phyloP scores from a whole-genome alignment of 208 protist species.

The Leishmania arabica region DNA sequence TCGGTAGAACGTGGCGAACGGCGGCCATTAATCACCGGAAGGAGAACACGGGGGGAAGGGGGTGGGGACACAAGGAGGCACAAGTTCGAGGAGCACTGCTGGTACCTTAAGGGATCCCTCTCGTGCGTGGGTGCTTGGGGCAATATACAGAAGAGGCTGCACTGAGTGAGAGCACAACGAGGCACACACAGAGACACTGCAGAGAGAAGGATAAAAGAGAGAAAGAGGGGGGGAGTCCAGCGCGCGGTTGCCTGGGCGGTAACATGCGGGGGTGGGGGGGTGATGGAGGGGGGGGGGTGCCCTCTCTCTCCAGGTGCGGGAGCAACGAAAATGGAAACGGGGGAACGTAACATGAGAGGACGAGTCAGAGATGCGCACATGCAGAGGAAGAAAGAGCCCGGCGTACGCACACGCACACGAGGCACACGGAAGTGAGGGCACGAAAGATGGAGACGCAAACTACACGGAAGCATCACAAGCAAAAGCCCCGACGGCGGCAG shows the following conservation, averaged over 20 bases:
- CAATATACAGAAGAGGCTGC: background rate
- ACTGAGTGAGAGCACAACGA: background rate
- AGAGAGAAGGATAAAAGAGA: background rate
- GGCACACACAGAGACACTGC: background rate
- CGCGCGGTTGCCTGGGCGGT: background rate
- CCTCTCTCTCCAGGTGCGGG: background rate
- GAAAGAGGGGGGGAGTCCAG: background rate
- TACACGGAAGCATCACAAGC: background rate
- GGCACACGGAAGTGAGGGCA: background rate
- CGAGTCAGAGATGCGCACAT: background rate
- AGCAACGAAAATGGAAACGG: background rate
- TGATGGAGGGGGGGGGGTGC: background rate
- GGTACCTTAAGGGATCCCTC: background rate
- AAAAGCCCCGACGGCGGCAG: background rate
- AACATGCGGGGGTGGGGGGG: background rate
- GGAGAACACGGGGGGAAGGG: background rate
- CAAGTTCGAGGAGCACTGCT: background rate
- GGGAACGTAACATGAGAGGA: background rate
- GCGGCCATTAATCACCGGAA: slow-evolving; percentile 12
- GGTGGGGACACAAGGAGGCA: background rate
- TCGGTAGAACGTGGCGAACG: slow-evolving; percentile 60
- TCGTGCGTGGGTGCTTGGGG: background rate
- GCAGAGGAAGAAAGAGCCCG: background rate
- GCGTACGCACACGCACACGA: background rate
- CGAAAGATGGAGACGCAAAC: slow-evolving; percentile 1